phyloP scores from a whole-genome alignment of 345 rosid species.

The Euphorbia pulcherrima region DNA sequence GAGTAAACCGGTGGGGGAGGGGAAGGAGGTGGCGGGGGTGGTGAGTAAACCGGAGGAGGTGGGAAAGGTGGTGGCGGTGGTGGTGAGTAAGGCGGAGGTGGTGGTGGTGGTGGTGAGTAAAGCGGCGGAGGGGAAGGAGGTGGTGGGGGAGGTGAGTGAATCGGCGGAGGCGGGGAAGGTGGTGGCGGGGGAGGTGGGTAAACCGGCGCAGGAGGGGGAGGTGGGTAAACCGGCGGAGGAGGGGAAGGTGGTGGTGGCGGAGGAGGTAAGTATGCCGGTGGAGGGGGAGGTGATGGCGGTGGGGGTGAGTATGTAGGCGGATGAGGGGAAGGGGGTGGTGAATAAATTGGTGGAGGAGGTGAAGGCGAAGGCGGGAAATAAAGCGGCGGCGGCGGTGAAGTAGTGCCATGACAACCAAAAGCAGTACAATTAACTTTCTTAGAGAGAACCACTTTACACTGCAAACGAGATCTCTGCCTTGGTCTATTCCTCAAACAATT shows the following conservation, averaged over 20 bases:
- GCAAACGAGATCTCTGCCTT: conserved; percentile 51
- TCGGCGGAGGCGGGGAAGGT: not conserved
- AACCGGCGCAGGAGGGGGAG: not conserved
- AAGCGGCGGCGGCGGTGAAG: conserved; percentile 25
- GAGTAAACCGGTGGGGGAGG: conserved; percentile 4
- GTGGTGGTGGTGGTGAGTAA: no score
- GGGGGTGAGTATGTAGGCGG: conserved; percentile 7
- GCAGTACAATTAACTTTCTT: conserved; percentile 44
- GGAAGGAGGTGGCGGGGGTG: conserved; percentile 16
- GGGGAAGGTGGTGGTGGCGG: not conserved
- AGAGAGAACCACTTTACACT: conserved; percentile 56
- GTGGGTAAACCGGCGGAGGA: not conserved
- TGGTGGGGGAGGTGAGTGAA: not conserved
- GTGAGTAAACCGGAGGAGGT: not conserved
- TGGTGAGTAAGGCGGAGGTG: no score
- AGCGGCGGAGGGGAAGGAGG: not conserved
- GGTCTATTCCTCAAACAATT: conserved; percentile 50
- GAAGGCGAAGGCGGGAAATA: conserved; percentile 12
- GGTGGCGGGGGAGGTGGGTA: not conserved
- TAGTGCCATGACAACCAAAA: conserved; percentile 39
- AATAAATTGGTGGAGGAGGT: not conserved
- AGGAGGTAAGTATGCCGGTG: conserved; percentile 2
- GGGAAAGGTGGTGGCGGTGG: not conserved
- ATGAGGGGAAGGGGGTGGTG: conserved; percentile 6
- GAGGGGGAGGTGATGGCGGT: not conserved